Base-by-base conservation (phyloP, 2,329 filamentous ascomycete species). In the Alternaria ethzedia region DNA sequence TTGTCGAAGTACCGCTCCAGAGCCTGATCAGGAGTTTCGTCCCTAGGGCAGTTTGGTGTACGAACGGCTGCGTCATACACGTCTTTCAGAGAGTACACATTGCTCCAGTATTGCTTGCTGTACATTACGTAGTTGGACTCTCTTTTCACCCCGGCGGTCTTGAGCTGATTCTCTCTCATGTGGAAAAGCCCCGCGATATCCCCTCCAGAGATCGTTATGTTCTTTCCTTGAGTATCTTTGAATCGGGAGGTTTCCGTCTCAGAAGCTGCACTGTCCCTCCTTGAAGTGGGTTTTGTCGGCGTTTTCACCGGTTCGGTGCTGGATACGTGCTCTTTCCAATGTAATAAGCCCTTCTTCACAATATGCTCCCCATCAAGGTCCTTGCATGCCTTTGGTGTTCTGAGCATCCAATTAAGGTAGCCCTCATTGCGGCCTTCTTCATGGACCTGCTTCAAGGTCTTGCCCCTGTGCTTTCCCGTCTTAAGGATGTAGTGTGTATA, bases 1-100 rank as follows among this genome's bases (percentile, higher is more conserved):
- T 47, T 56, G 26, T 36, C 54, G n/a, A 56, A 20, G 25, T 25
- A 56, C 17, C 20, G 43, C 17, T 56, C n/a, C 26, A 56, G 43
- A 9, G 17, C 13, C 23, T 47, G 12, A n/a, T 56, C 17, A 4
- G 17, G 26, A 13, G 43, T 47, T 45, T 56, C 54, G 17, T 56
- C 54, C 2, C n/a, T 30, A 10, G 26, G 25, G 41, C 30, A 56
- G 41, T 46, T 46, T 12, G 41, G 54, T 26, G 12, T 46, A 25
- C 23, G 12, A 9, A 21, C 13, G 8, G n/a, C 54, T 56, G 17
- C 54, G 10, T 54, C 15, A 3, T 17, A 13, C 1, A 43, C 21
- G 1, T 25, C 13, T 54, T 51, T 23, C 15, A 41, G 21, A 4
- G 8, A 41, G 50, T 41, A 41, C 9, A 41, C 13, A 2, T 54